Evolutionary conservation across 2,329 filamentous ascomycete genomes (phyloP).

Genomic region (Pseudogymnoascus sp.): DNA sequence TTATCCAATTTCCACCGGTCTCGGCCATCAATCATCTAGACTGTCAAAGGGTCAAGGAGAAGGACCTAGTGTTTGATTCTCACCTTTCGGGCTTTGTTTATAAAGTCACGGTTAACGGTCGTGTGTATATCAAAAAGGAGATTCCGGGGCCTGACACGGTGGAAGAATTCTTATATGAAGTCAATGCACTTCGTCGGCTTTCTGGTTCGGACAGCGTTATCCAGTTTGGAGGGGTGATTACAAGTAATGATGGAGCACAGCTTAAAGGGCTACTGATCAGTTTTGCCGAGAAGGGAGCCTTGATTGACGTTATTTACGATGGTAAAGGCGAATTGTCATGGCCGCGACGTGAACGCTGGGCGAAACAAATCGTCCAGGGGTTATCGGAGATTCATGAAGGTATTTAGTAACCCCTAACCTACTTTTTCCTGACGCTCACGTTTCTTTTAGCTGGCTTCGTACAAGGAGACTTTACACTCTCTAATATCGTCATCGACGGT

Average conservation of each 20-base stretch:
- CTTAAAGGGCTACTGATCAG: slow-evolving; percentile 87
- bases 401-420: background rate
- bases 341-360: slow-evolving; percentile 75
- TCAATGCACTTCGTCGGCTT: slow-evolving; percentile 82
- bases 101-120: slow-evolving; percentile 65
- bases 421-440: background rate
- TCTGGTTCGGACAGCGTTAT: slow-evolving; percentile 69
- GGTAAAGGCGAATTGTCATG: slow-evolving; percentile 54
- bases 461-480: slow-evolving; percentile 93
- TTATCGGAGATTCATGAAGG: slow-evolving; percentile 83
- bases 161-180: slow-evolving; percentile 94
- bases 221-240: slow-evolving; percentile 75
- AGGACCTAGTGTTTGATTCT: slow-evolving; percentile 72
- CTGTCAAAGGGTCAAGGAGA: slow-evolving; percentile 59
- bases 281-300: slow-evolving; percentile 75
- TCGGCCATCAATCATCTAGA: slow-evolving; percentile 65
- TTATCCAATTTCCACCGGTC: slow-evolving; percentile 73
- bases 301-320: slow-evolving; percentile 89
- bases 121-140: slow-evolving; percentile 87
- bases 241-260: slow-evolving; percentile 63
- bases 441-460: slow-evolving; percentile 66
- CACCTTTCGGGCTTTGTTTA: slow-evolving; percentile 98
- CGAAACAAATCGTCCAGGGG: slow-evolving; percentile 80
- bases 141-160: slow-evolving; percentile 93
- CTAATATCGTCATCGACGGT: slow-evolving; percentile 89